Base-by-base conservation (phyloP, 345 rosid genomes). In the Ceriops tagal region DNA sequence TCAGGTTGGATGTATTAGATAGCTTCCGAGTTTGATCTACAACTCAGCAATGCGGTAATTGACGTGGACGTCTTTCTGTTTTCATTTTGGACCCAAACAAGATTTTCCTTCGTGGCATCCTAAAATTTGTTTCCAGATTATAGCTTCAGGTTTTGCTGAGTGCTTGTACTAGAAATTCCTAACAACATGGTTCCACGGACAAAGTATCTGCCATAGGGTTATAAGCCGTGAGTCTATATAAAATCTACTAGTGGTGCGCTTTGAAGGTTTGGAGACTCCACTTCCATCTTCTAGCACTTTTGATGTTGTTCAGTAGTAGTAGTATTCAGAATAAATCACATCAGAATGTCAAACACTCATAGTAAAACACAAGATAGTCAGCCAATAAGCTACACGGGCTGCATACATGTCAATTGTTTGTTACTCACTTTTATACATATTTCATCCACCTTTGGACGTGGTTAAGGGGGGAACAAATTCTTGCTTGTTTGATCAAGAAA, bases 391-490 rank as follows among this genome's bases (percentile, higher is more conserved):
- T 43, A 56, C 24, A 6, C 26, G 21, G 59, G 27, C 46, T 10
- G 20, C 37, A 32, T n/a, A 6, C 28, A 46, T 7, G 56, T n/a
- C 47, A 63, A 63, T 53, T 32, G 28, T 61, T 43, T 58, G 59
- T 58, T 30, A 67, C 18, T 28, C 22, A 47, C 53, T 53, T 24
- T 53, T 21, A 52, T 30, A 62, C 71, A 73, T 5, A 70, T 53
- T 70, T 28, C 80, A 70, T 24, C 53, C 47, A 73, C 67, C 70
- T 57, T 43, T 15, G 55, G 60, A 52, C 4, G 31, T 19, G 39
- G 15, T 34, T 39, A 28, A 64, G 7, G 52, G 19, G 64, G 8
- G 47, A 64, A 67, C 58, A 51, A 46, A 19, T 52, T 53, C 55
- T 51, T 52, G 37, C 55, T 34, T 19, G 37, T 52, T 70, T 47